Evolutionary conservation across 176 grass and related monocot genomes (phyloP), one percentile per base, ranked within the genome.

Genomic region (Triticum dicoccoides): DNA sequence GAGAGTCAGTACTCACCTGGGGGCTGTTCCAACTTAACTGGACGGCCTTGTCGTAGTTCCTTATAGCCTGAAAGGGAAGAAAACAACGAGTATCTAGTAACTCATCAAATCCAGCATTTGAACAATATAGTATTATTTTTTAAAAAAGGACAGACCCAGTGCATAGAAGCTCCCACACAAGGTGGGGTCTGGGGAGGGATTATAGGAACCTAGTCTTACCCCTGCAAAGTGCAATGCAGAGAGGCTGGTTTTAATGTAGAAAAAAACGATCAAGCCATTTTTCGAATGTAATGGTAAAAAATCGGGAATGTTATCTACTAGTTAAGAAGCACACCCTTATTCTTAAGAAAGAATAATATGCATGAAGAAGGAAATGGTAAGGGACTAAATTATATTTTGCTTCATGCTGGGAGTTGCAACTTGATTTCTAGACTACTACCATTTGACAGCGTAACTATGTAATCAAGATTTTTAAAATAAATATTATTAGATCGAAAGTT

Each of bases 1-100:
- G 17, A 23, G 42, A 78, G 41, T 21, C 23, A 2, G 58, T 66
- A 20, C 86, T 84, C 23, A 95, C 93, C 93, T 95, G 93, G 34
- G 93, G 93, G 35, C 91, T 95, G 71, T 93, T 95, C 93, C 91
- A 95, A 61, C 91, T 93, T 42, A 95, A 91, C 39, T 93, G 83
- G 73, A 95, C 93, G 68, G 93, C 93, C 84, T 92, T 95, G 72
- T 93, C 91, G 23, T 95, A 95, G 66, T 95, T 93, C 81, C 76
- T 93, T 82, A 92, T 93, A 83, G 93, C 91, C 93, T 93, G 65
- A 9, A 92, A 73, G 47, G 39, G 21, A 85, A 66, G 11, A 66
- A 45, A 67, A 11, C 62, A 17, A 66, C 38, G 70, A 65, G 7
- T 11, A 76, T 7, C 34, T 23, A 1, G 29, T 37, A 54, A 65